Percentiles rank a stretch among this genome's conserved stretches.
Conservation (phyloP, 805 yeast genomes). For the Pichia phayaonensis region DNA sequence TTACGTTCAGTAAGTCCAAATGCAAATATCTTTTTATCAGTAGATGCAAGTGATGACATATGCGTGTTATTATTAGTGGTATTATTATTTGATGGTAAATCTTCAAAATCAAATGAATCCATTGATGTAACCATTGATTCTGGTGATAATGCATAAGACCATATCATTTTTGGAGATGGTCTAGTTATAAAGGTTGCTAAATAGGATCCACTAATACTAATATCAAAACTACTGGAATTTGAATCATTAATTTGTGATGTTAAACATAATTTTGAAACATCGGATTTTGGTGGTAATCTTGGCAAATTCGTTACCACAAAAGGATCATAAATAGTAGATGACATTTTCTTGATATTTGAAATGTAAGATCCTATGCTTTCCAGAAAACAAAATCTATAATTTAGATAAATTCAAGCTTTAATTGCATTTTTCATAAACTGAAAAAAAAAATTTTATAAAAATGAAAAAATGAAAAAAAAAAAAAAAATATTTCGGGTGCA, state of each 20-base stretch:
- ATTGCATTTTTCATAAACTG: background rate
- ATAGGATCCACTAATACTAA: conserved; percentile 48
- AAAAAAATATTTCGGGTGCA: background rate
- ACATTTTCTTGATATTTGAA: conserved; percentile 4
- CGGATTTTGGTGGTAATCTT: conserved; percentile 22
- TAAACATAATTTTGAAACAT: conserved; percentile 18
- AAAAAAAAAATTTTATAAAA: background rate
- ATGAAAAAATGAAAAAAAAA: background rate
- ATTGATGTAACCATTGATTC: conserved; percentile 35
- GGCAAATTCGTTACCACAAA: conserved; percentile 29
- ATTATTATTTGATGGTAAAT: conserved; percentile 4
- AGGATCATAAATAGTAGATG: conserved; percentile 22
- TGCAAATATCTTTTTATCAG: conserved; percentile 23
- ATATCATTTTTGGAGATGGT: conserved; percentile 50
- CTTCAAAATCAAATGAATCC: conserved; percentile 26
- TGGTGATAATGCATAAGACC: conserved; percentile 50
- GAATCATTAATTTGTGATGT: conserved; percentile 22
- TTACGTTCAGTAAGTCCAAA: conserved; percentile 31
- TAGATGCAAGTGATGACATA: background rate
- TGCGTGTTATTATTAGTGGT: background rate
- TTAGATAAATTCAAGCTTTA: background rate
- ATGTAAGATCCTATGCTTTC: background rate
- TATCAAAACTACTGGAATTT: conserved; percentile 33
- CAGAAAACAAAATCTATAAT: too few relatives aligned
- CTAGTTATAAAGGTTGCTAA: conserved; percentile 43